Conservation (phyloP, 164 flowering plant genomes). For the Chimonanthus praecox region DNA sequence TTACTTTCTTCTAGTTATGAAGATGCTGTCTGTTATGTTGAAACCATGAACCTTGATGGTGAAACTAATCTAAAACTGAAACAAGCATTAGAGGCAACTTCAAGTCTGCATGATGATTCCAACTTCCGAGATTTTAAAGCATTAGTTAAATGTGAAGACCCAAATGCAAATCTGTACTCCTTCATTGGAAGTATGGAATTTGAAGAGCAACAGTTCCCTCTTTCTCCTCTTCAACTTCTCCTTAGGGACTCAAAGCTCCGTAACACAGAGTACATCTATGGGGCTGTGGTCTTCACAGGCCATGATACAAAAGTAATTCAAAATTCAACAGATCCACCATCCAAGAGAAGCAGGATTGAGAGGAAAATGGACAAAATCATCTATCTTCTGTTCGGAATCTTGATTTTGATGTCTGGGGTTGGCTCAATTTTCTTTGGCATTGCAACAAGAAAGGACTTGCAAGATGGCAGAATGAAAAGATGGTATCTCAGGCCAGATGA, state of each 20-base stretch:
- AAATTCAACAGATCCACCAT: slow-evolving; percentile 70
- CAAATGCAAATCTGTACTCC: slow-evolving; percentile 69
- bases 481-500: slow-evolving; percentile 75
- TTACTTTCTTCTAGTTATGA: slow-evolving; percentile 71
- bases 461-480: slow-evolving; percentile 23
- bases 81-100: slow-evolving; percentile 57
- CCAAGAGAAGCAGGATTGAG: slow-evolving; percentile 77
- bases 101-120: slow-evolving; percentile 40
- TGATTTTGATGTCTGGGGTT: slow-evolving; percentile 50
- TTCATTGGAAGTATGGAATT: slow-evolving; percentile 66
- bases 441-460: slow-evolving; percentile 36
- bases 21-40: slow-evolving; percentile 79
- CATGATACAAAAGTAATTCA: slow-evolving; percentile 80
- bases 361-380: slow-evolving; percentile 58
- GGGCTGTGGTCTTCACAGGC: slow-evolving; percentile 74
- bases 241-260: slow-evolving; percentile 76
- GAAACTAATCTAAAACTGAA: slow-evolving; percentile 81
- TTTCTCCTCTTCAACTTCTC: slow-evolving; percentile 63
- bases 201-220: slow-evolving; percentile 42
- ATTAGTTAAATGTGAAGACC: slow-evolving; percentile 71
- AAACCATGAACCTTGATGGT: slow-evolving; percentile 83
- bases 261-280: slow-evolving; percentile 67
- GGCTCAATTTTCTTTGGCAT: slow-evolving; percentile 64
- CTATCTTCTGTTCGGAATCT: slow-evolving; percentile 49
- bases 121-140: slow-evolving; percentile 49